Base-by-base conservation (phyloP, 345 rosid species). In the Brassica rapa region DNA sequence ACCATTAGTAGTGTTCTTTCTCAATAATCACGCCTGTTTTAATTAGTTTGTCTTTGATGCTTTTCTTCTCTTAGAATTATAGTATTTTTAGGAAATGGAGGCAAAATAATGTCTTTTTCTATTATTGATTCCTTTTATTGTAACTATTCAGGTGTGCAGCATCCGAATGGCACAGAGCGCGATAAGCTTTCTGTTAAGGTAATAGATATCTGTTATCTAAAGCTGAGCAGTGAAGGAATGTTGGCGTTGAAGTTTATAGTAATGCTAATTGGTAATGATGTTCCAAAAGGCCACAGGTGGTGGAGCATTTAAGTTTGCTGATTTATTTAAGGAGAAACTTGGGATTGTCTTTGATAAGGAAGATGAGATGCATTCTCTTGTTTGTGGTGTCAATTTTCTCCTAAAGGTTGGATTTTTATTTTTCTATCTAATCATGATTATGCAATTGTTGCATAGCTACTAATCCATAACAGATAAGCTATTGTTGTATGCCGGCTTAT, bases 301-400 rank as follows among this genome's bases (percentile, higher is more conserved):
- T 32, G 98, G 99, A 73, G 99, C 98, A 11, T 89, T 86, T 88
- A 93, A 89, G 82, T 96, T 90, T 84, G 85, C 97, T 0, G 93
- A 96, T 74, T 94, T 93, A 16, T 88, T 96, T 80, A 89, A 88
- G 68, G 98, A 93, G 76, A 89, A 89, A 79, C 95, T 96, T 68
- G 97, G 93, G 4, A 82, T 91, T 71, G 27, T 84, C 83, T 88
- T 96, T 56, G 98, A 91, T 76, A 96, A 96, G 82, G 92, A 90
- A 86, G 98, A 89, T 62, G 99, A 96, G 82, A 93, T 96, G 98
- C 89, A 89, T 78, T 91, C 91, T 81, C 97, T 96, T 72, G 99
- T 93, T 33, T 86, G 86, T 1, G 99, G 99, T 76, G 97, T 90
- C 3, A 93, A 96, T 83, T 93, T 91, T 88, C 90, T 96, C 83